Evolutionary conservation across 2,329 filamentous ascomycete species (phyloP), one percentile per base, ranked within the genome.

Genomic region (Seiridium unicorne): DNA sequence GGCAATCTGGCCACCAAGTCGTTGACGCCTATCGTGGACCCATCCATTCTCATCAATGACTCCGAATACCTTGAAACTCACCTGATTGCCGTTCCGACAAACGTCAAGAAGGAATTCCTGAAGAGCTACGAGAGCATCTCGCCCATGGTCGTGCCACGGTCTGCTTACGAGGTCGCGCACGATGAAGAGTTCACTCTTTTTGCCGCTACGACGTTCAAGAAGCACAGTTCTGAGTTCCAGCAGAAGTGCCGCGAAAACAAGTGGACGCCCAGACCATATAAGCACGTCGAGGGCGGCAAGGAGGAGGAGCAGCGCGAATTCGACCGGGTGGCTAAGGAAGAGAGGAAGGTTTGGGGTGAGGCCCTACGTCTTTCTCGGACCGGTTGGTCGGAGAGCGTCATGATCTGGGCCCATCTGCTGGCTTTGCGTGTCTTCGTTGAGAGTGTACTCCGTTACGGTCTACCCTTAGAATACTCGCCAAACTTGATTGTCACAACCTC

Each of bases 61-160:
- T 97, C 93, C 26, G 95, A 99, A 78, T 98, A 97, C 77, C 88
- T 99, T 68, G 93, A 97, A 79, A 97, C 95, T 36, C 93, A 97
- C 73, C 87, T 99, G 36, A 84, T 99, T 66, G 95, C 92, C 26
- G 91, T 99, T 7, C 95, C 95, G 2, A 86, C 84, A 53, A 88
- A 87, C 66, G 81, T 85, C 60, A 88, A 90, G 69, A 97, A 96
- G 74, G 94, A 98, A 44, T 99, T 97, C 71, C 79, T 96, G 65
- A 89, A 89, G 73, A 87, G 83, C 64, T 99, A 99, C 78, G 95
- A 99, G 77, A 93, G 91, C 1, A 76, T 98, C 59, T 81, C 90
- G 0, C 89, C 90, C 11, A 96, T 97, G 92, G 92, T 98, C 1
- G 94, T 99, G 2, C 95, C 95, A 8, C 90, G 95, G 54, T 97